Percentiles rank a stretch among this genome's conserved stretches.
Evolutionary conservation across 352 stramenopile genomes (phyloP).

Genomic region (Phytophthora sp.): DNA sequence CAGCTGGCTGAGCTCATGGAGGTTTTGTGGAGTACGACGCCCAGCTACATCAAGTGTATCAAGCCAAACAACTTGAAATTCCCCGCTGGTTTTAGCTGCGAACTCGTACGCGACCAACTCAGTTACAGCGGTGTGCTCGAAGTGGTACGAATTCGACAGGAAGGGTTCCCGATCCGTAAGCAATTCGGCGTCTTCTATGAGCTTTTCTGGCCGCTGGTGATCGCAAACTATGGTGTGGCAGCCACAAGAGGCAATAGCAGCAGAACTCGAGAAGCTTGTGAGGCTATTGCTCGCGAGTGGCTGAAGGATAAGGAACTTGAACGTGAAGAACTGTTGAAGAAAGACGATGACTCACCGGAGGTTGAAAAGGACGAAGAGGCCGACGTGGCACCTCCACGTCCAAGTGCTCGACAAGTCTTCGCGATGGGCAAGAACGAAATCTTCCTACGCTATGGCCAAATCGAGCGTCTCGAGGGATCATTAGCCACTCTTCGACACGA

Average conservation of each 20-base stretch:
- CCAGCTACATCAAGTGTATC: constrained; percentile 95
- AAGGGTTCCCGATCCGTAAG: constrained; percentile 91
- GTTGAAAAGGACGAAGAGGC: constrained; percentile 29
- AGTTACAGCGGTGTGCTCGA: constrained; percentile 93
- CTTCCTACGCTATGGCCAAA: constrained; percentile 79
- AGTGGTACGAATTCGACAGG: constrained; percentile 92
- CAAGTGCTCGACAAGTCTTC: constrained; percentile 46
- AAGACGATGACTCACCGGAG: constrained; percentile 27
- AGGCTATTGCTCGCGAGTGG: constrained; percentile 60
- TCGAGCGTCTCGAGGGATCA: constrained; percentile 72
- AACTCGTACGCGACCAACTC: constrained; percentile 90
- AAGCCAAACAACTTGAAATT: constrained; percentile 96
- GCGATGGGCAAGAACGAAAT: constrained; percentile 76
- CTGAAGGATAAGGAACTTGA: constrained; percentile 45
- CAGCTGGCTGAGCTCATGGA: constrained; percentile 86
- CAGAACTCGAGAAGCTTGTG: constrained; percentile 43
- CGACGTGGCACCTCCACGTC: constrained; percentile 1
- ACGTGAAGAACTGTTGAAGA: not conserved
- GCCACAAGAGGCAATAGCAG: constrained; percentile 31
- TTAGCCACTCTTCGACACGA: constrained; percentile 46
- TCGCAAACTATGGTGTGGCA: constrained; percentile 35
- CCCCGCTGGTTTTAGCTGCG: constrained; percentile 86
- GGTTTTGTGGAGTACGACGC: constrained; percentile 85
- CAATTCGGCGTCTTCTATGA: constrained; percentile 79
- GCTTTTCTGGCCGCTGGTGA: constrained; percentile 61